These are phyloP conservation scores for Elsinoe fawcettii DNA, from an alignment of 2,329 filamentous ascomycete genomes.

Conservation along the genomic window DNA sequence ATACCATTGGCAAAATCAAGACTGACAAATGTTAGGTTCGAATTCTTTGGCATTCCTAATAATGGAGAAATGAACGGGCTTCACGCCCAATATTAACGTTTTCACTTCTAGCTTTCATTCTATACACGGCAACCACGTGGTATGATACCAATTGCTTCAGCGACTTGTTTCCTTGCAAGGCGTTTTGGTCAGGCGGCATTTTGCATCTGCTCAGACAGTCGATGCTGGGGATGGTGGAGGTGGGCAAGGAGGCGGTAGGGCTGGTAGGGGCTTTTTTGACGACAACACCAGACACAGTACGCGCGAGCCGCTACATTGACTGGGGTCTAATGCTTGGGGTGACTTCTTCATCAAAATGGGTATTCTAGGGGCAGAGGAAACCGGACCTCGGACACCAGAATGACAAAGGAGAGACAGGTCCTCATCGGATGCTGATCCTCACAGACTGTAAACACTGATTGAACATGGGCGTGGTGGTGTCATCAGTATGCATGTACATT, in stretches of 20 bases:
- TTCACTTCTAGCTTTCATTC: constrained; percentile 13
- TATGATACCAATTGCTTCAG: neutral
- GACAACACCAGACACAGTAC: neutral
- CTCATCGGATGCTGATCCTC: neutral
- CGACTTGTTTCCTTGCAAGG: constrained; percentile 3
- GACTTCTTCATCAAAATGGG: neutral
- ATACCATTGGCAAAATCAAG: neutral
- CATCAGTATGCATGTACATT: neutral
- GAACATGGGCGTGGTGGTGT: neutral
- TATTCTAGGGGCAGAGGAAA: constrained; percentile 12
- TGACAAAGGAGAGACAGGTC: constrained; percentile 10
- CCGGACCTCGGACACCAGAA: constrained; percentile 8
- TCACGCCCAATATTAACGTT: constrained; percentile 15
- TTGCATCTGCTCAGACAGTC: neutral
- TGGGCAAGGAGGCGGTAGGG: neutral
- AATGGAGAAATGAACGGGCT: constrained; percentile 30
- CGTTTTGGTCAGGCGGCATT: constrained; percentile 4
- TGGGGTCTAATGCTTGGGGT: neutral
- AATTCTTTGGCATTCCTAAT: constrained; percentile 39
- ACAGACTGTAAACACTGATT: neutral
- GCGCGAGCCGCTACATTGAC: neutral
- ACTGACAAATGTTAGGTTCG: constrained; percentile 28
- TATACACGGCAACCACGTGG: neutral
- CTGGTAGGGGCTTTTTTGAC: neutral
- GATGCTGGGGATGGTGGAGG: neutral